Conservation (phyloP, 139 green algal species). For the Prasinococcaceae sp. region DNA sequence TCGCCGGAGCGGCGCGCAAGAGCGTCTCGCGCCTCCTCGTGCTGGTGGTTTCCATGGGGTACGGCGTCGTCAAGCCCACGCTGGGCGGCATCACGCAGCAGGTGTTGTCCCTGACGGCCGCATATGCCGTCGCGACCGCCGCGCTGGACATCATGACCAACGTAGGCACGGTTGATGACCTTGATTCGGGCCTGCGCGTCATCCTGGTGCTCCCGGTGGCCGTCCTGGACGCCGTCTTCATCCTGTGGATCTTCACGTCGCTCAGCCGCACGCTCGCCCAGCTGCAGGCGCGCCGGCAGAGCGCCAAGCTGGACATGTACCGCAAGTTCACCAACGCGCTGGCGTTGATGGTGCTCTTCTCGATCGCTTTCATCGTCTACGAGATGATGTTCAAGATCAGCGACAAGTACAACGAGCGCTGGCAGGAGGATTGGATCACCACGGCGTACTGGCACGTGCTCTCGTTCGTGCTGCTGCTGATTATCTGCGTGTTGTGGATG, state of each 20-base stretch:
- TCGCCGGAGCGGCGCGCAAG: slow-evolving; percentile 37
- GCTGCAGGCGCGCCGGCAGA: slow-evolving; percentile 28
- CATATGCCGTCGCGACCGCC: slow-evolving; percentile 31
- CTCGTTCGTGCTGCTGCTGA: slow-evolving; percentile 28
- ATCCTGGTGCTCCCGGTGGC: slow-evolving; percentile 45
- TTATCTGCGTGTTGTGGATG: slow-evolving; percentile 41
- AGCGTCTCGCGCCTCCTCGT: slow-evolving; percentile 37
- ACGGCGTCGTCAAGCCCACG: slow-evolving; percentile 45
- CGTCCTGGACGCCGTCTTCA: slow-evolving; percentile 46
- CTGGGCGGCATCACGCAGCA: slow-evolving; percentile 34
- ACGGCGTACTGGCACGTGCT: slow-evolving; percentile 42
- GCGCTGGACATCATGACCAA: slow-evolving; percentile 38
- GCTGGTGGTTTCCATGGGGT: slow-evolving; percentile 49
- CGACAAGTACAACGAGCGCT: slow-evolving; percentile 40
- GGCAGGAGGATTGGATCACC: slow-evolving; percentile 39
- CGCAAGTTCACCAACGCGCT: slow-evolving; percentile 45
- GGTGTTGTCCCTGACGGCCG: slow-evolving; percentile 30
- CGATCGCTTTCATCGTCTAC: slow-evolving; percentile 44
- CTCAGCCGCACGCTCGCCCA: slow-evolving; percentile 43
- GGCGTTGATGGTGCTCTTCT: slow-evolving; percentile 35
- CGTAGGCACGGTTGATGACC: slow-evolving; percentile 50
- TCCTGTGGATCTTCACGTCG: slow-evolving; percentile 53
- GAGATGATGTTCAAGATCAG: slow-evolving; percentile 52
- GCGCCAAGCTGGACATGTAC: slow-evolving; percentile 45
- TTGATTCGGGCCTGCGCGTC: slow-evolving; percentile 24